Base-by-base conservation (phyloP, 1,284 basidiomycete genomes). In the Leccinum fallax region DNA sequence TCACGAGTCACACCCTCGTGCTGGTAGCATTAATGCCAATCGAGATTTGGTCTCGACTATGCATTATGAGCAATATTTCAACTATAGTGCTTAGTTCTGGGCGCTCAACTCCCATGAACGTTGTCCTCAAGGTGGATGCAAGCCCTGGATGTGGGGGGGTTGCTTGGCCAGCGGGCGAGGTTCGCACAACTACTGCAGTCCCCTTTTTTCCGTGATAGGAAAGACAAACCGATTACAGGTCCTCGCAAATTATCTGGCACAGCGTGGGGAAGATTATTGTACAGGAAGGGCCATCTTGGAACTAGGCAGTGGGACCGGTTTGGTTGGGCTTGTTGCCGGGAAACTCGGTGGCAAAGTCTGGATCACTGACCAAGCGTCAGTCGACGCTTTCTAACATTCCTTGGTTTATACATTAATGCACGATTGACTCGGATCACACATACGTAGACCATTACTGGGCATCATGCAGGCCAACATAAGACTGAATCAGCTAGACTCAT, bases 91-190 rank as follows among this genome's bases (percentile, higher is more conserved):
- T 32, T 32, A 11, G 32, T 34, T 34, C 61, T n/a, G 66, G 65
- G 4, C 58, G 67, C 58, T 69, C 73, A 52, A 64, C 67, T 30
- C 66, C 70, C 28, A 69, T 86, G 64, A 69, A 75, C 2, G 76
- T 89, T 62, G 73, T 73, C 52, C 81, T 94, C 51, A 77, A 79
- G 36, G 83, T 94, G 3, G 93, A 95, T 72, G 87, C 93, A 32
- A 83, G 86, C 48, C 91, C 89, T 24, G 95, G 95, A 3, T 97
- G 95, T 73, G 95, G 95, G 15, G 95, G 95, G 0, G 85, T 95
- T 54, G 88, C 94, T 11, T 97, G 95, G 95, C 94, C 93, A 4
- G 92, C 95, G 13, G 95, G 94, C 65, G 87, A 95, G 83, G 94
- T 95, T 58, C 54, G 70, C 64, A 58, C 28, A 9, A 11, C n/a